phyloP scores from a whole-genome alignment of 352 stramenopile genomes.

The Globisporangium solare region DNA sequence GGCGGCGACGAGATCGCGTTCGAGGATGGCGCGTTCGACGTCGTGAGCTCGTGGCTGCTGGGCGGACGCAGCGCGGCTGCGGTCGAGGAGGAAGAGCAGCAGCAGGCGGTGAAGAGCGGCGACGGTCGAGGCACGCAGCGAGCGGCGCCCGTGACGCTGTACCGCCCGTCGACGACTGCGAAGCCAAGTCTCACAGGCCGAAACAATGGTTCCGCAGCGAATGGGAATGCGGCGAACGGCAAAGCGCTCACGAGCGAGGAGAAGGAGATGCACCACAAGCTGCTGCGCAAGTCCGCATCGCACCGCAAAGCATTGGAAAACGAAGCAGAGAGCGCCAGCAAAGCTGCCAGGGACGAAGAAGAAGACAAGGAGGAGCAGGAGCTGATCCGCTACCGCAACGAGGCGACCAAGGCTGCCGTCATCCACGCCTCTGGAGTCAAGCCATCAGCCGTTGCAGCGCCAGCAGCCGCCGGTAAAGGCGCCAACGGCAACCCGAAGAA shows the following conservation, averaged over 20 bases:
- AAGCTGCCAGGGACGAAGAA: slow-evolving; percentile 23
- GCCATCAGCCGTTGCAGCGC: background rate
- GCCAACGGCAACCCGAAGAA: slow-evolving; percentile 28
- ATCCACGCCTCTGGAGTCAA: too few relatives aligned
- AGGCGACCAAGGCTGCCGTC: slow-evolving; percentile 8
- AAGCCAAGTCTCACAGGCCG: slow-evolving; percentile 29
- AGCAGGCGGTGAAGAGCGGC: background rate
- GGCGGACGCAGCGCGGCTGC: slow-evolving; percentile 16
- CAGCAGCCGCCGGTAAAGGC: background rate
- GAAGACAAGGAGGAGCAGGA: slow-evolving; percentile 60
- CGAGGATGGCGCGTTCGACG: slow-evolving; percentile 42
- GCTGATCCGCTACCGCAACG: slow-evolving; percentile 33
- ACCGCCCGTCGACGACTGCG: slow-evolving; percentile 33
- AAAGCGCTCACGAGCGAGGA: slow-evolving; percentile 50
- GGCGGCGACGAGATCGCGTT: slow-evolving; percentile 56
- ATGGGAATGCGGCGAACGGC: background rate
- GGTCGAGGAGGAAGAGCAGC: slow-evolving; percentile 13
- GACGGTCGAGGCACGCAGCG: slow-evolving; percentile 1
- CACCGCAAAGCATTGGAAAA: slow-evolving; percentile 24
- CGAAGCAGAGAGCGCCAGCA: slow-evolving; percentile 21
- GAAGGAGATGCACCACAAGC: slow-evolving; percentile 68
- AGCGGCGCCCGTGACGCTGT: slow-evolving; percentile 39
- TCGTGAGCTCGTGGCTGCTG: slow-evolving; percentile 63
- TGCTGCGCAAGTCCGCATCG: slow-evolving; percentile 49
- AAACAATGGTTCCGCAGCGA: slow-evolving; percentile 8